Evolutionary conservation across 2,329 filamentous ascomycete species (phyloP).

Genomic region (Ciborinia camelliae): DNA sequence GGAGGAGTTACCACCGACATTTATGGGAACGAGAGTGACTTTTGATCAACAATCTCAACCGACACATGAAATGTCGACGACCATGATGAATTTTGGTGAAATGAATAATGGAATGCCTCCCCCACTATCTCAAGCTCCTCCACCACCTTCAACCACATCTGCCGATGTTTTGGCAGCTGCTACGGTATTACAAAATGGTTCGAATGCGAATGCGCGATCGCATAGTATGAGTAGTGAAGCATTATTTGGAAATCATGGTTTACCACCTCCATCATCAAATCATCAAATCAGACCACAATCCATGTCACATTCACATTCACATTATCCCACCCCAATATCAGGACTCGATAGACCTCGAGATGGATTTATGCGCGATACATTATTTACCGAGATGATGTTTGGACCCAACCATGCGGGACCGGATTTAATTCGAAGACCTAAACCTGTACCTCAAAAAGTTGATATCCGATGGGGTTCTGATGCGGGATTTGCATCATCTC

Average conservation of each 20-base stretch:
- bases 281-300: conserved; percentile 30
- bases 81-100: conserved; percentile 27
- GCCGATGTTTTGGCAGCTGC: conserved; percentile 60
- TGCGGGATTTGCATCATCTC: conserved; percentile 54
- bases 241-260: conserved; percentile 26
- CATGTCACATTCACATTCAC: conserved; percentile 29
- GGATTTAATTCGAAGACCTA: conserved; percentile 18
- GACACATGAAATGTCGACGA: conserved; percentile 23
- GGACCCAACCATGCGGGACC: conserved; percentile 21
- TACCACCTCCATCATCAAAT: conserved; percentile 21
- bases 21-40: conserved; percentile 64
- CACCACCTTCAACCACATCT: conserved; percentile 36
- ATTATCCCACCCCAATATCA: conserved; percentile 22
- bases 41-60: conserved; percentile 48
- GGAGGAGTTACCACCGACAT: conserved; percentile 59
- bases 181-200: conserved; percentile 49
- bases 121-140: conserved; percentile 10
- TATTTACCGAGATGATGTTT: conserved; percentile 34
- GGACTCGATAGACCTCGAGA: conserved; percentile 21
- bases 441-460: conserved; percentile 35
- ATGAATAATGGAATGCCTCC: conserved; percentile 24
- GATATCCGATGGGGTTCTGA: conserved; percentile 66
- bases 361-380: conserved; percentile 28
- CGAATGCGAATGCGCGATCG: conserved; percentile 32
- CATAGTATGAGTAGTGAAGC: conserved; percentile 33